Conservation (phyloP, 2,329 filamentous ascomycete species). For the Fusarium chlamydosporum region DNA sequence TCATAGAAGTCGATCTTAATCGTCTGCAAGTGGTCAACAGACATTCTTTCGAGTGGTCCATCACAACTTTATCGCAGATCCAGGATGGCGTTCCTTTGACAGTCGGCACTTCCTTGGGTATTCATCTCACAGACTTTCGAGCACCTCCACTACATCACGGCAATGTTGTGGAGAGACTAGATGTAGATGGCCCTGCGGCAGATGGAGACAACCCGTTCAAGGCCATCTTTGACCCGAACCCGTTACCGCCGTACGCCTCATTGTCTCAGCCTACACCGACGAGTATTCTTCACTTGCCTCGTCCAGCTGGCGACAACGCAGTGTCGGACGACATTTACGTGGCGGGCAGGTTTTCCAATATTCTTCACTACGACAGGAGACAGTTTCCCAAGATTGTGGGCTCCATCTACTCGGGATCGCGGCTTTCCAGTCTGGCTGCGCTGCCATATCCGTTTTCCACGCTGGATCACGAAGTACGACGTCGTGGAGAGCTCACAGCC, state of each 20-base stretch:
- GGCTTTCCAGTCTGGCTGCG: slow-evolving; percentile 79
- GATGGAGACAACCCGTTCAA: slow-evolving; percentile 53
- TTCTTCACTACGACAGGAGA: slow-evolving; percentile 89
- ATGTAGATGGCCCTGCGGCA: slow-evolving; percentile 52
- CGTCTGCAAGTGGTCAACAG: slow-evolving; percentile 78
- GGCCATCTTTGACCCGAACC: slow-evolving; percentile 66
- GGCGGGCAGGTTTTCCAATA: slow-evolving; percentile 88
- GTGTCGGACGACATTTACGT: slow-evolving; percentile 87
- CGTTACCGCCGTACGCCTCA: slow-evolving; percentile 73
- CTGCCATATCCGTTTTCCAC: slow-evolving; percentile 77
- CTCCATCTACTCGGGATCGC: slow-evolving; percentile 86
- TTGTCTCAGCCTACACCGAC: slow-evolving; percentile 86
- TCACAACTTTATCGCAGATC: slow-evolving; percentile 84
- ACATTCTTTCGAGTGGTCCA: slow-evolving; percentile 82
- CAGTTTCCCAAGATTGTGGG: slow-evolving; percentile 83
- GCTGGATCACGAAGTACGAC: slow-evolving; percentile 70
- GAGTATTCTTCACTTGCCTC: slow-evolving; percentile 83
- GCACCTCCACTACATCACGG: slow-evolving; percentile 54
- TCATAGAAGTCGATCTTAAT: slow-evolving; percentile 86
- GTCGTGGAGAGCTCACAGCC: slow-evolving; percentile 67
- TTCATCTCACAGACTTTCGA: slow-evolving; percentile 87
- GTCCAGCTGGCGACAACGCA: slow-evolving; percentile 64
- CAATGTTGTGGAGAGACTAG: slow-evolving; percentile 57
- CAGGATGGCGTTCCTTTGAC: slow-evolving; percentile 79
- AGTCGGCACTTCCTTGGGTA: slow-evolving; percentile 83